Evolutionary conservation across 805 yeast genomes (phyloP).

Genomic region (Zygosaccharomyces bisporus): DNA sequence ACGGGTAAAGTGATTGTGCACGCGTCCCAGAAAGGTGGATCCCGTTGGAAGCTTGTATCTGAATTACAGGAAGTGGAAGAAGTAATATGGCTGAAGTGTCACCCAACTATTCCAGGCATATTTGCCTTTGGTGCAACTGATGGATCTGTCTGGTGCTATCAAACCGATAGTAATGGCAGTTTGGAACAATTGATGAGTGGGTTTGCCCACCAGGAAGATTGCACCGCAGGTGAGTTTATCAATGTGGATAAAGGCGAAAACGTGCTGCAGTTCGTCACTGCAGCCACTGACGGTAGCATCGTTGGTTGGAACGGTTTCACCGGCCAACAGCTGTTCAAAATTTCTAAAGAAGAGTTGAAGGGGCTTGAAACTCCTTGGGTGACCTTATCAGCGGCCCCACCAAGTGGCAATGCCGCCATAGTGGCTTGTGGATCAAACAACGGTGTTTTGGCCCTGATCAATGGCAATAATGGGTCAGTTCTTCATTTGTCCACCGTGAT

Average conservation of each 20-base stretch:
- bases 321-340: slow-evolving; percentile 61
- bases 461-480: slow-evolving; percentile 67
- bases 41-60: slow-evolving; percentile 70
- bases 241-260: slow-evolving; percentile 51
- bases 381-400: slow-evolving; percentile 45
- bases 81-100: slow-evolving; percentile 75
- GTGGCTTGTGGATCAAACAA: slow-evolving; percentile 84
- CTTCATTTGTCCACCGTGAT: slow-evolving; percentile 63
- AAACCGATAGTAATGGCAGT: slow-evolving; percentile 52
- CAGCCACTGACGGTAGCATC: slow-evolving; percentile 81
- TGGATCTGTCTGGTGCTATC: slow-evolving; percentile 94
- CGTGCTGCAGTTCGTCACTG: slow-evolving; percentile 64
- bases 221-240: slow-evolving; percentile 75
- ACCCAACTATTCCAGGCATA: slow-evolving; percentile 64
- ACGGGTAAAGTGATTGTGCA: slow-evolving; percentile 77
- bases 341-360: slow-evolving; percentile 61
- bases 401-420: slow-evolving; percentile 44
- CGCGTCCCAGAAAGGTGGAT: slow-evolving; percentile 70
- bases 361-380: slow-evolving; percentile 90
- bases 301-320: slow-evolving; percentile 89
- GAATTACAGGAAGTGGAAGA: slow-evolving; percentile 87
- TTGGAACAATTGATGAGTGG: slow-evolving; percentile 74
- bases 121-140: slow-evolving; percentile 91
- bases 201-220: slow-evolving; percentile 74
- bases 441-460: slow-evolving; percentile 77